phyloP scores from a whole-genome alignment of 2,329 filamentous ascomycete species.

The Daldinia sp. region DNA sequence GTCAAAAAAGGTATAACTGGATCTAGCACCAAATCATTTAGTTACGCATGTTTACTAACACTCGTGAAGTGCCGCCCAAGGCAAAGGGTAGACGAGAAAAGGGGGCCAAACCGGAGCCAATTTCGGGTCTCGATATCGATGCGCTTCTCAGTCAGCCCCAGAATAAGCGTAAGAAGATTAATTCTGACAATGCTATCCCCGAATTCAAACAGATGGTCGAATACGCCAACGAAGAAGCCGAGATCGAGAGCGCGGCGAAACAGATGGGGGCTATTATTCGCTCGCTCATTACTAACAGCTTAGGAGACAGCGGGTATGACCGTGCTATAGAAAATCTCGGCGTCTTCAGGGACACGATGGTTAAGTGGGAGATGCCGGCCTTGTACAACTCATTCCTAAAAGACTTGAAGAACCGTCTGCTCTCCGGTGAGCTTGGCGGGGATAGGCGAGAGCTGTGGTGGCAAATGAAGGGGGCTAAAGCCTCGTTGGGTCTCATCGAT shows the following conservation, averaged over 20 bases:
- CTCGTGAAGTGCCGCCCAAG: conserved; percentile 74
- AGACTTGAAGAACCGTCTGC: conserved; percentile 75
- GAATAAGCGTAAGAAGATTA: conserved; percentile 52
- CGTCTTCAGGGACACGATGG: conserved; percentile 79
- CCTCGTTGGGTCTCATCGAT: conserved; percentile 77
- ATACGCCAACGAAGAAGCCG: conserved; percentile 64
- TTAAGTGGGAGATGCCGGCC: conserved; percentile 76
- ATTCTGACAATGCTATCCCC: conserved; percentile 79
- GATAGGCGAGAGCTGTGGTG: conserved; percentile 87
- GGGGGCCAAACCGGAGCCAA: conserved; percentile 74
- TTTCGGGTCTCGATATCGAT: conserved; percentile 89
- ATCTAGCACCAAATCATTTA: background rate
- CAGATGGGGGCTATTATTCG: conserved; percentile 80
- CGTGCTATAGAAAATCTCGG: conserved; percentile 78
- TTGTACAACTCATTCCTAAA: conserved; percentile 79
- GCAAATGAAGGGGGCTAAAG: conserved; percentile 68
- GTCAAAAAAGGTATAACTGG: conserved; percentile 76
- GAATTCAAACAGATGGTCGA: conserved; percentile 86
- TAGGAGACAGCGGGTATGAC: conserved; percentile 78
- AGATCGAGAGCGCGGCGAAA: conserved; percentile 72
- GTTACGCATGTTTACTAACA: conserved; percentile 42
- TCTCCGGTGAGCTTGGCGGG: conserved; percentile 75
- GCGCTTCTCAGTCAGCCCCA: conserved; percentile 66
- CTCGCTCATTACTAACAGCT: conserved; percentile 72
- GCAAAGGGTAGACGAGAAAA: conserved; percentile 74